phyloP scores from a whole-genome alignment of 305 asterid genomes.

The Fraxinus albicans region DNA sequence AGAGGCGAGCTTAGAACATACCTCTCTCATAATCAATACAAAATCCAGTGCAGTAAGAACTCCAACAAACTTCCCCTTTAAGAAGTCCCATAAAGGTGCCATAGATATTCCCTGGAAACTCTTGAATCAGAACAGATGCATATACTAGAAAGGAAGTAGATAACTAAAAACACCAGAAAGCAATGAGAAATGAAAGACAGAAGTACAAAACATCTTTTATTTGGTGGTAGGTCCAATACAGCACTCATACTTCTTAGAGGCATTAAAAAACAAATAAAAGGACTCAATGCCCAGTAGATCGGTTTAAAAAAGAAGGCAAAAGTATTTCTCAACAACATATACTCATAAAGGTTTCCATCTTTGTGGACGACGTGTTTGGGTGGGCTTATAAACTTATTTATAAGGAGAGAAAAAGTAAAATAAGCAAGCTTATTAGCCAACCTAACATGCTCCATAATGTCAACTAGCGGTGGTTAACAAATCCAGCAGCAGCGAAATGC shows the following conservation, averaged over 20 bases:
- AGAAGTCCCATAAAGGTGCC: slow-evolving; percentile 91
- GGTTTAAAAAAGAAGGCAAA: background rate
- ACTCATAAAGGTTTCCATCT: background rate
- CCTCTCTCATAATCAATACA: slow-evolving; percentile 94
- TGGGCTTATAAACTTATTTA: background rate
- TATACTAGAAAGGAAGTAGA: background rate
- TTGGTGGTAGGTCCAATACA: background rate
- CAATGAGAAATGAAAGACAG: background rate
- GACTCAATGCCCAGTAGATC: background rate
- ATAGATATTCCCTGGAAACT: slow-evolving; percentile 68
- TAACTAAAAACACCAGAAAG: background rate
- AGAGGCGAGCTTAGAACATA: slow-evolving; percentile 17
- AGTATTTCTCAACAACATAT: background rate
- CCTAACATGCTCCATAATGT: background rate
- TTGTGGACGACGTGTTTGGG: background rate
- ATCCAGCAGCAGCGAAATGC: background rate
- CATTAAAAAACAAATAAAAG: background rate
- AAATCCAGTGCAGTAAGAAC: slow-evolving; percentile 89
- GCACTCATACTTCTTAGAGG: slow-evolving; percentile 8
- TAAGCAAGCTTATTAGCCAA: background rate
- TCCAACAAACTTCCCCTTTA: slow-evolving; percentile 77
- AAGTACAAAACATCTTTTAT: background rate
- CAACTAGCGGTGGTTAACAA: background rate
- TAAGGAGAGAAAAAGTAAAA: background rate
- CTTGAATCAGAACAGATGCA: slow-evolving; percentile 19